Conservation (phyloP, 2,329 filamentous ascomycete genomes). For the Epichloe uncinata region DNA sequence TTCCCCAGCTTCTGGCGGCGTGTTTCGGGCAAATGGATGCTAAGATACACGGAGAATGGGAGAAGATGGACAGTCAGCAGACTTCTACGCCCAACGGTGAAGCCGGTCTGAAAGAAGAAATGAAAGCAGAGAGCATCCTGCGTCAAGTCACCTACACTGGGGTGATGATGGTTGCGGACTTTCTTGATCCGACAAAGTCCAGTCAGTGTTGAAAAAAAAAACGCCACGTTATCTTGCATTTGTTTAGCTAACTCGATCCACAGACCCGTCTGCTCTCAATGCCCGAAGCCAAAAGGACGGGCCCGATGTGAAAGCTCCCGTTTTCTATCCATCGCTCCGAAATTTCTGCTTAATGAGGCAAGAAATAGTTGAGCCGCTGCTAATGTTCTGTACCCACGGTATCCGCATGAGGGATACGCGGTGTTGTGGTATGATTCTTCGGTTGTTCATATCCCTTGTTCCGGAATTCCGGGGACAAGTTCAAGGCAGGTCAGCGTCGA, state of each 20-base stretch:
- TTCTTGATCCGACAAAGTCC: slow-evolving; percentile 62
- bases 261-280: slow-evolving; percentile 2
- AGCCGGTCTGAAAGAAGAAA: slow-evolving; percentile 76
- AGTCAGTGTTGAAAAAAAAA: slow-evolving; percentile 35
- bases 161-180: slow-evolving; percentile 79
- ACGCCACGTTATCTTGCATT: not conserved
- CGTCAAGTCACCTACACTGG: slow-evolving; percentile 86
- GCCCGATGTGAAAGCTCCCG: not conserved
- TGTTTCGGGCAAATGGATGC: slow-evolving; percentile 77
- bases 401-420: slow-evolving; percentile 82
- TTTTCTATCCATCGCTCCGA: slow-evolving; percentile 48
- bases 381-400: slow-evolving; percentile 83
- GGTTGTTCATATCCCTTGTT: slow-evolving; percentile 75
- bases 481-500: slow-evolving; percentile 8
- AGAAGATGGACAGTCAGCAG: slow-evolving; percentile 53
- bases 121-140: slow-evolving; percentile 94
- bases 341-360: slow-evolving; percentile 72
- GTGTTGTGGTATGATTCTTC: slow-evolving; percentile 73
- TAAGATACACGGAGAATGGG: slow-evolving; percentile 84
- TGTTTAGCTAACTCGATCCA: slow-evolving; percentile 1
- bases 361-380: slow-evolving; percentile 70
- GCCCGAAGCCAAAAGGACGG: slow-evolving; percentile 1
- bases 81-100: slow-evolving; percentile 54
- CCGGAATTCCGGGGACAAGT: slow-evolving; percentile 50
- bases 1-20: slow-evolving; percentile 69